phyloP scores from a whole-genome alignment of 768 basidiomycete species.

The Kwoniella bestiolae region DNA sequence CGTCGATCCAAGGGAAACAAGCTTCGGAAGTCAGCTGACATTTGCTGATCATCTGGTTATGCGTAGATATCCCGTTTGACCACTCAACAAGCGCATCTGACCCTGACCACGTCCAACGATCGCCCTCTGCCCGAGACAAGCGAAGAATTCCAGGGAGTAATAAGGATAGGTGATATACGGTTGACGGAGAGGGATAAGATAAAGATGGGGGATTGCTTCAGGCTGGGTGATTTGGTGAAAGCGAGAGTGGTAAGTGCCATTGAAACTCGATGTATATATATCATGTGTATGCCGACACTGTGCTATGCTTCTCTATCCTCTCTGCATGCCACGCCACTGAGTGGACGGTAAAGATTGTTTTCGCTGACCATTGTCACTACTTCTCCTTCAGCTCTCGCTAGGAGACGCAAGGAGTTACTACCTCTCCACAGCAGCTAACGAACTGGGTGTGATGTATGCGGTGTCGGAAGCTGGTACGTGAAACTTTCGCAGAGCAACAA shows the following conservation, averaged over 20 bases:
- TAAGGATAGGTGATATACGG: conserved; percentile 56
- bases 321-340: no score
- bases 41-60: conserved; percentile 6
- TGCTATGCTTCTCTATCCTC: no score
- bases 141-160: conserved; percentile 57
- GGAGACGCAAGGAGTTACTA: conserved; percentile 59
- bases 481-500: background rate
- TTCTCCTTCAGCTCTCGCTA: conserved; percentile 48
- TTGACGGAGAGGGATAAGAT: conserved; percentile 54
- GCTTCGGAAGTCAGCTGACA: no score
- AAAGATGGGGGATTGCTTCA: conserved; percentile 57
- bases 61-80: conserved; percentile 52
- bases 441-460: conserved; percentile 56
- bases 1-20: no score
- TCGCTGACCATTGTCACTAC: background rate
- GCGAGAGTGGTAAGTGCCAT: conserved; percentile 53
- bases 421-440: conserved; percentile 57
- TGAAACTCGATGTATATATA: background rate
- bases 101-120: conserved; percentile 52
- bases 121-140: conserved; percentile 53
- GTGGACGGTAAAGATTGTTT: background rate
- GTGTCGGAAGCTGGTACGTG: conserved; percentile 54
- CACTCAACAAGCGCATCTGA: conserved; percentile 55
- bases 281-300: no score
- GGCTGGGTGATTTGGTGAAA: conserved; percentile 57